Base-by-base conservation (phyloP, 306 rosid species). In the Castanea sativa region DNA sequence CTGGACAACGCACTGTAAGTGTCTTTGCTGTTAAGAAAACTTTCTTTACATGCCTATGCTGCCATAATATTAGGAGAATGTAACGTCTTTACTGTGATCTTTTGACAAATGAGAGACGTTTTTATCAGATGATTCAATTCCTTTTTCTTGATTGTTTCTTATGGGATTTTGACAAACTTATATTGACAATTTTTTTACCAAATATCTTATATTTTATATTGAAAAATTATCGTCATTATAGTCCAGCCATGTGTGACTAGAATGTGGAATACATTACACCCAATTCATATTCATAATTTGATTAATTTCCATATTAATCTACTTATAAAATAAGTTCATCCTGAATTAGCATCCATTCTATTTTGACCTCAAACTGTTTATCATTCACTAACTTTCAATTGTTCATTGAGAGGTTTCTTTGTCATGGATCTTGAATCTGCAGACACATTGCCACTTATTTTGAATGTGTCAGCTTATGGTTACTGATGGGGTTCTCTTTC, bases 1-100 rank as follows among this genome's bases (percentile, higher is more conserved):
- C 99, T 55, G 99, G 99, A 82, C 99, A 95, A 64, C 98, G 99
- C 82, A 95, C 99, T 53, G 99, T 95, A 88, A 86, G 93, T 82
- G 25, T 82, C 78, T 76, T 71, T 19, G 78, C 64, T 68, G 72
- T 79, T 74, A 63, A 64, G 67, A 64, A 78, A 33, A 59, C 71
- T 78, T 72, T 55, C 55, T 59, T 76, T 71, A 49, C 78, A 43
- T 79, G 71, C 55, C 63, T 82, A 30, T 80, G 79, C 75, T 72
- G 56, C 69, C 56, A 83, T 69, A 67, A 49, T 71, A 64, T 72
- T 80, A 78, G 76, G 29, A 69, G 55, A 10, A 19, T 19, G 27
- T 38, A 32, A n/a, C 19, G n/a, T 77, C 69, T n/a, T 67, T 21
- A 76, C 5, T 15, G 20, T 7, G 38, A 67, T 45, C 11, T 23